Evolutionary conservation across 768 basidiomycete genomes (phyloP), one percentile per base, ranked within the genome.

Genomic region (Xerocomellus chrysenteron): DNA sequence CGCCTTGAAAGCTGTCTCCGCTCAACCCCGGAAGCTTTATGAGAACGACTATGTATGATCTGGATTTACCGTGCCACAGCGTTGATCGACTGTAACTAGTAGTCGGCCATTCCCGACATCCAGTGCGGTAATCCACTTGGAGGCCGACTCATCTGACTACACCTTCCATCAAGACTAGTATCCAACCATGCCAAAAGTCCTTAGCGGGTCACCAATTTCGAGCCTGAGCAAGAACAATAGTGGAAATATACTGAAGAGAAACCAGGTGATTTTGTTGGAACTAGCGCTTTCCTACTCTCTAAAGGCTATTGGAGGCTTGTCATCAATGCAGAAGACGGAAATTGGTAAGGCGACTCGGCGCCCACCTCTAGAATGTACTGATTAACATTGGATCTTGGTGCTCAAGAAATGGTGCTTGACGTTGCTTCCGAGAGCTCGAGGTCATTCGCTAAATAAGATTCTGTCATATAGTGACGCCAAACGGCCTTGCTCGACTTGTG

Each of bases 401-500:
- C 40, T n/a, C 39, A 49, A 85, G 85, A 86, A 87, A 84, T 87
- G 85, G 85, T 86, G 47, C 42, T 35, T 54, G 73, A 54, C 52
- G 50, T 52, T 21, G 32, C 33, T 41, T 53, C 21, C 33, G n/a
- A 36, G 35, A 44, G 47, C 39, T 33, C 16, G 48, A 50, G 19
- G 47, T 50, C 43, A 30, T 50, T 45, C 54, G 33, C 53, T 35
- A 48, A 59, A 40, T 55, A 37, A 51, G 33, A 19, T 49, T 12
- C 35, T 48, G 47, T 36, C 36, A 39, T 44, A 54, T 57, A 90
- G 88, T 67, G 89, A 91, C 63, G 87, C 88, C 8, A 84, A 86
- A 65, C 75, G 85, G 41, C 89, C 89, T 5, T 90, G 89, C 65
- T 85, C 88, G 28, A 90, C 89, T 2, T 90, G 89, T 65, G 76